phyloP scores from a whole-genome alignment of 1,284 basidiomycete species.

The Tylopilus orsonianus region DNA sequence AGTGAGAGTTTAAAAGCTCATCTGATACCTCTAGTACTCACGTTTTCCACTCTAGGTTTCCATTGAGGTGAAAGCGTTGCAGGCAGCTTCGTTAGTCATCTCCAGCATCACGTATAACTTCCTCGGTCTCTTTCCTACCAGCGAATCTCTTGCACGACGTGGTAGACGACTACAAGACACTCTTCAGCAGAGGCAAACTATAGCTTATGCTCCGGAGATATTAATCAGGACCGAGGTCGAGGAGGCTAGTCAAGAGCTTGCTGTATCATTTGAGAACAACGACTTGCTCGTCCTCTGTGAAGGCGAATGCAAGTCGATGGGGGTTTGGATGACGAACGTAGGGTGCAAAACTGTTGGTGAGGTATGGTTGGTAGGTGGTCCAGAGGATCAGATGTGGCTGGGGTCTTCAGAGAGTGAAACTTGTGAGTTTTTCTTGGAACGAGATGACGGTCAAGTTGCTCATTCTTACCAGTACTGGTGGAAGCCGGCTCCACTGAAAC shows the following conservation, averaged over 20 bases:
- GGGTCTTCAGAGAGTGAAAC: constrained; percentile 7
- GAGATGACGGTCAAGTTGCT: constrained; percentile 14
- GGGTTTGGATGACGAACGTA: constrained; percentile 59
- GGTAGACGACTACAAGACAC: constrained; percentile 72
- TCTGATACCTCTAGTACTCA: constrained; percentile 6
- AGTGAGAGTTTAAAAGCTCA: constrained; percentile 34
- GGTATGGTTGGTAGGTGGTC: constrained; percentile 63
- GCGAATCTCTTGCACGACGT: constrained; percentile 60
- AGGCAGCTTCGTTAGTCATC: constrained; percentile 52
- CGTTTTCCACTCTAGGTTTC: constrained; percentile 50
- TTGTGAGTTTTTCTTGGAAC: constrained; percentile 18
- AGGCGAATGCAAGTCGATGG: constrained; percentile 59
- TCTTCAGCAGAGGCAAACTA: constrained; percentile 59
- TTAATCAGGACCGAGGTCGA: constrained; percentile 57
- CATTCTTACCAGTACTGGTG: constrained; percentile 31
- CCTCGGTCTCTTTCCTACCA: constrained; percentile 60
- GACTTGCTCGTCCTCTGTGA: constrained; percentile 51
- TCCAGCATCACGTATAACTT: constrained; percentile 63
- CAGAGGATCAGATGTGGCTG: constrained; percentile 64
- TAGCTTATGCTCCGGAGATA: constrained; percentile 65
- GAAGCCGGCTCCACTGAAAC: constrained; percentile 18
- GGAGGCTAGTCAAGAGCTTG: constrained; percentile 57
- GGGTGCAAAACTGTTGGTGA: constrained; percentile 59
- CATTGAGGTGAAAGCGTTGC: constrained; percentile 53
- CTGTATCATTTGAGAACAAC: constrained; percentile 55